Conservation (phyloP, 345 rosid species). For the Euphorbia lathyris region DNA sequence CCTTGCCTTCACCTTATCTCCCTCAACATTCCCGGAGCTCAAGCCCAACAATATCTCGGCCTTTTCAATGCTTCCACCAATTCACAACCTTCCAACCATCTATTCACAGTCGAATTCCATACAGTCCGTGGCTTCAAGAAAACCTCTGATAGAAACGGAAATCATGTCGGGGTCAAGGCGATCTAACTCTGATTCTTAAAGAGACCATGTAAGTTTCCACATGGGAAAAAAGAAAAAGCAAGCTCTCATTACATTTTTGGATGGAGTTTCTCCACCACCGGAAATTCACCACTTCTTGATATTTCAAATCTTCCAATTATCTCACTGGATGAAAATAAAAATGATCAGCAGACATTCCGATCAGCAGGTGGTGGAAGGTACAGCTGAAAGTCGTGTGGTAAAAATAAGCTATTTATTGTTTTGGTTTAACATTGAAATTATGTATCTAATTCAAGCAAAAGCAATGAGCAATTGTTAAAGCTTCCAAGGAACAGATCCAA, state of each 20-base stretch:
- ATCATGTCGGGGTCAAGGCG: constrained; percentile 38
- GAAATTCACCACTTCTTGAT: constrained; percentile 39
- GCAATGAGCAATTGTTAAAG: too few relatives aligned
- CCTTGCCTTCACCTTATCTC: constrained; percentile 50
- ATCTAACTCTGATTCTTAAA: constrained; percentile 17
- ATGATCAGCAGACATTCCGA: too few relatives aligned
- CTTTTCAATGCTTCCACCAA: constrained; percentile 35
- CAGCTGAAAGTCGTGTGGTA: too few relatives aligned
- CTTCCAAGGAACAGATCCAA: too few relatives aligned
- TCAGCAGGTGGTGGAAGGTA: too few relatives aligned
- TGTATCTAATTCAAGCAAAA: too few relatives aligned
- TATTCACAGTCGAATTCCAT: constrained; percentile 62
- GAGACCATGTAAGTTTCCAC: constrained; percentile 61
- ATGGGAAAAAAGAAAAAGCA: constrained; percentile 45
- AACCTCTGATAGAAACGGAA: constrained; percentile 24
- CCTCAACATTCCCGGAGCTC: constrained; percentile 34
- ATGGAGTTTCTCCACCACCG: constrained; percentile 64
- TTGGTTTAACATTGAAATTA: too few relatives aligned
- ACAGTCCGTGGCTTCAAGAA: constrained; percentile 42
- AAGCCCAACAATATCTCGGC: constrained; percentile 40
- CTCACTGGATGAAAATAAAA: too few relatives aligned
- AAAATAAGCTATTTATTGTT: too few relatives aligned
- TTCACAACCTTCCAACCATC: constrained; percentile 22
- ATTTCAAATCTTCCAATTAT: constrained; percentile 43
- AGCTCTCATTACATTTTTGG: constrained; percentile 73